These are phyloP conservation scores for Cyclotella distinguenda DNA, from an alignment of 108 stramenopile genomes.

Conservation along the genomic window DNA sequence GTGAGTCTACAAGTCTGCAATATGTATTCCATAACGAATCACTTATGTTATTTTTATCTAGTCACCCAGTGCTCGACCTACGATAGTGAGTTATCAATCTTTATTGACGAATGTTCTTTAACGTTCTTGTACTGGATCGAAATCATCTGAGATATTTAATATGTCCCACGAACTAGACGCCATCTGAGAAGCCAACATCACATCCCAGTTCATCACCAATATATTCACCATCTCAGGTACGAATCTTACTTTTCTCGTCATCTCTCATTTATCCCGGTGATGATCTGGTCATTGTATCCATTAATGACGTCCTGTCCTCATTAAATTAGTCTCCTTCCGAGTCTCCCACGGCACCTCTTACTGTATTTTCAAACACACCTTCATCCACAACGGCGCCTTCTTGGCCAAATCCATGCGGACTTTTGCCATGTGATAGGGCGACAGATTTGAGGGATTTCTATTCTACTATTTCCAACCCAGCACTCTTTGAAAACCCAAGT, in stretches of 20 bases:
- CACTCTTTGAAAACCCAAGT: constrained; percentile 19
- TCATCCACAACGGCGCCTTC: neutral
- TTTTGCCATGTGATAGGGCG: constrained; percentile 14
- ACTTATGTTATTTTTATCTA: neutral
- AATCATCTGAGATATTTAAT: too few relatives aligned
- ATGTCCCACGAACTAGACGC: too few relatives aligned
- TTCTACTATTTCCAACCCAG: constrained; percentile 18
- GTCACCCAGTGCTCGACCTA: neutral
- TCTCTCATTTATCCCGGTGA: too few relatives aligned
- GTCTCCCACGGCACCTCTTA: neutral
- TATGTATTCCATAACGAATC: neutral
- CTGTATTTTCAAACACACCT: neutral
- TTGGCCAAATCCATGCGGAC: constrained; percentile 15
- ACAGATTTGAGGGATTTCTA: constrained; percentile 12
- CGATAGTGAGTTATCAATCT: neutral
- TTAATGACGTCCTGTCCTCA: neutral
- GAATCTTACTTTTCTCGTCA: too few relatives aligned
- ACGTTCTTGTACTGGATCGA: too few relatives aligned
- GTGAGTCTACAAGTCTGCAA: neutral
- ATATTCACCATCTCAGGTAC: too few relatives aligned
- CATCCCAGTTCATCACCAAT: too few relatives aligned
- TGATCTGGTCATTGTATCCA: too few relatives aligned
- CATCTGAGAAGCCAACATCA: too few relatives aligned
- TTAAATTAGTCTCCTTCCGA: neutral
- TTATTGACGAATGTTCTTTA: too few relatives aligned